Evolutionary conservation across 305 asterid genomes (phyloP).

Genomic region (Salvia sclarea): DNA sequence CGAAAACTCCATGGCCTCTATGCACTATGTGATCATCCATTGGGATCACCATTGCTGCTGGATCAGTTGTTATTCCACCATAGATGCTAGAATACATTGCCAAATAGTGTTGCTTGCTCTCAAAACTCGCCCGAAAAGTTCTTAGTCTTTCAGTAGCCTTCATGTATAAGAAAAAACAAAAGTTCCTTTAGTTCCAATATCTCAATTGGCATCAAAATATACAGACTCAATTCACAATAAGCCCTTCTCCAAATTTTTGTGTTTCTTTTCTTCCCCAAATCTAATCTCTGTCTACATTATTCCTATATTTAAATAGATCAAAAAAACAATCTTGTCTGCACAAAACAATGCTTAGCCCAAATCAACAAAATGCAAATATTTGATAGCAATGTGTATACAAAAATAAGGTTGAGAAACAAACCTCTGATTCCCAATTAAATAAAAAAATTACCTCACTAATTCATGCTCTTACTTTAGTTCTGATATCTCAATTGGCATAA

Average conservation of each 20-base stretch:
- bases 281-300: not conserved
- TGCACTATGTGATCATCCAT: conserved; percentile 97
- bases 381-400: not conserved
- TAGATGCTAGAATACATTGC: conserved; percentile 90
- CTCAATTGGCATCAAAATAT: not conserved
- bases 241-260: conserved; percentile 2
- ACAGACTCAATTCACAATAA: not conserved
- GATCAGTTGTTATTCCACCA: conserved; percentile 88
- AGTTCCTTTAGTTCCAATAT: not conserved
- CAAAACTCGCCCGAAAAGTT: conserved; percentile 42
- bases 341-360: not conserved
- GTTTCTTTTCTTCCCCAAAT: not conserved
- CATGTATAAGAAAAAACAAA: not conserved
- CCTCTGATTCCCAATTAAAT: no score
- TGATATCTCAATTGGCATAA: not conserved
- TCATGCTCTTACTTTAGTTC: no score
- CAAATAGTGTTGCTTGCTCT: conserved; percentile 65
- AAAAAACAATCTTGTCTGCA: not conserved
- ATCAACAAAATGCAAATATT: no score
- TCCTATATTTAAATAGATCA: not conserved
- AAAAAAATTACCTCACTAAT: no score
- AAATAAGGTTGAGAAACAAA: no score
- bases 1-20: conserved; percentile 95
- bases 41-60: conserved; percentile 86
- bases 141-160: conserved; percentile 77